A percentile compares a stretch with the other conserved stretches of the same genome.
These are phyloP conservation scores for Blastomyces silverae DNA, from an alignment of 2,329 filamentous ascomycete species.

Conservation along the genomic window DNA sequence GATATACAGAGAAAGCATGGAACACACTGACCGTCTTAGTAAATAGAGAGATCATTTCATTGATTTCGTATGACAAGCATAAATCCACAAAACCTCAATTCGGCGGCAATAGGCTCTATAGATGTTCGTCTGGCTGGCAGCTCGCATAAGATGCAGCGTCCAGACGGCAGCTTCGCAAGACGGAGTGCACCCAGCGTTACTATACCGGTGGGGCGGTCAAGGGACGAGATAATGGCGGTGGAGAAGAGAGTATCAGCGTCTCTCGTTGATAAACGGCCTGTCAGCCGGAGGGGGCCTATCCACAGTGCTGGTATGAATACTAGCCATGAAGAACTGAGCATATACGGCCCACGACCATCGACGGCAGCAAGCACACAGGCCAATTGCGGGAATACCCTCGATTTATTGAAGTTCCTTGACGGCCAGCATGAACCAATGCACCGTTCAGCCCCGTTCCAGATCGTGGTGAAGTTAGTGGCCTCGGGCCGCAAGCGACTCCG, in stretches of 20 bases:
- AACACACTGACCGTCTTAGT: background rate
- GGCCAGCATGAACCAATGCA: conserved; percentile 12
- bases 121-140: conserved; percentile 1
- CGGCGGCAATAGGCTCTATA: background rate
- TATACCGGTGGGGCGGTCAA: conserved; percentile 8
- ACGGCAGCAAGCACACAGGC: conserved; percentile 3
- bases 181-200: background rate
- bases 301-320: background rate
- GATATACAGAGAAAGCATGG: background rate
- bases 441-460: conserved; percentile 5
- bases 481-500: conserved; percentile 11
- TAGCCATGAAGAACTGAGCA: conserved; percentile 1
- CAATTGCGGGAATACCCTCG: conserved; percentile 6
- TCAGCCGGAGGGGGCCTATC: background rate
- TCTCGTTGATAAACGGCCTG: conserved; percentile 4
- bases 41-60: background rate
- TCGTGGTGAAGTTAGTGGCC: conserved; percentile 8
- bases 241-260: background rate
- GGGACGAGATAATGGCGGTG: conserved; percentile 6
- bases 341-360: background rate
- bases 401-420: conserved; percentile 7
- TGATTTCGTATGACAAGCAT: conserved; percentile 5
- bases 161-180: background rate
- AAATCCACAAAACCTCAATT: background rate
- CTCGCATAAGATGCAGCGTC: conserved; percentile 5